phyloP scores from a whole-genome alignment of 129 eudicot genomes.

The Artemisia annua region DNA sequence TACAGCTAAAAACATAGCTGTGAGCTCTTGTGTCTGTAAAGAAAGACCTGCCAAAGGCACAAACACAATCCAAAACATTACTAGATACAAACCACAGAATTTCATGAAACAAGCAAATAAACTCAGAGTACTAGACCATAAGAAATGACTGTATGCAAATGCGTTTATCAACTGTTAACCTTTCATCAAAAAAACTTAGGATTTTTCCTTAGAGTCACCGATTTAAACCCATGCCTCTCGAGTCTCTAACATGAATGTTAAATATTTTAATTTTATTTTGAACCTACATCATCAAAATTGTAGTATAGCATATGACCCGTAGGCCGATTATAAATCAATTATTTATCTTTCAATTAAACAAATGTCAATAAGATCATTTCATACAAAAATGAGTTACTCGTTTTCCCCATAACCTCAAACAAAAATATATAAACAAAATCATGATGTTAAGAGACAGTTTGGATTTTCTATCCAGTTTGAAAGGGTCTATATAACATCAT shows the following conservation, averaged over 20 bases:
- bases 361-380: not conserved
- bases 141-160: no score
- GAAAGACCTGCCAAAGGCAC: conserved; percentile 62
- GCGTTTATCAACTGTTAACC: no score
- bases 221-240: no score
- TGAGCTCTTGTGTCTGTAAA: conserved; percentile 81
- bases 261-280: no score
- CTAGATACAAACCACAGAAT: not conserved
- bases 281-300: no score
- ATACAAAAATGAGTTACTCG: not conserved
- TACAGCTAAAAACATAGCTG: conserved; percentile 74
- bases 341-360: not conserved
- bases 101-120: not conserved
- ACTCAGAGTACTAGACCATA: not conserved
- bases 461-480: no score
- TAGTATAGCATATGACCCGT: no score
- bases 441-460: no score
- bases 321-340: not conserved
- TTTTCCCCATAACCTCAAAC: not conserved
- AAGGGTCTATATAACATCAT: no score
- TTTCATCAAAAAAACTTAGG: no score
- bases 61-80: not conserved
- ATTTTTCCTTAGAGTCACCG: no score
- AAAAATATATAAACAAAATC: not conserved
- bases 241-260: no score